Conservation (phyloP, 2,329 filamentous ascomycete genomes). For the Aschersonia sp. region DNA sequence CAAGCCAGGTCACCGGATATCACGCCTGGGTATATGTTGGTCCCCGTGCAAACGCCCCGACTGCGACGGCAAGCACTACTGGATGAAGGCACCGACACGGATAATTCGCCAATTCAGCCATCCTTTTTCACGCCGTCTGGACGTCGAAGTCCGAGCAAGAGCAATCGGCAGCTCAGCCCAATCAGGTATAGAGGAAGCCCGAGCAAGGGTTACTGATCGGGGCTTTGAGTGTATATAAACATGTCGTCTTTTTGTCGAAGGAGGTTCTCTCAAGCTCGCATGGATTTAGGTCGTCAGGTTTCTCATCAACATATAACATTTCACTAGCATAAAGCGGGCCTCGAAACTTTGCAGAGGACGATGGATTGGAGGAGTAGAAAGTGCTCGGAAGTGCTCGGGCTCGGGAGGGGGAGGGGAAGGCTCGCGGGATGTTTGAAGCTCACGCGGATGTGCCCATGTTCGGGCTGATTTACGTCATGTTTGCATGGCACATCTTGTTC, state of each 20-base stretch:
- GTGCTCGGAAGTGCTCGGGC: too few species aligned
- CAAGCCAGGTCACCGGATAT: constrained; percentile 13
- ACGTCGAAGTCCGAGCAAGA: constrained; percentile 33
- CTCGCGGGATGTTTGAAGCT: too few species aligned
- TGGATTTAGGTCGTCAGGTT: not conserved
- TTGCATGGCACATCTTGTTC: too few species aligned
- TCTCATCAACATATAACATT: too few species aligned
- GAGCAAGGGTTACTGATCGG: constrained; percentile 15
- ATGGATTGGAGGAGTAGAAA: too few species aligned
- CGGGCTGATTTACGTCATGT: too few species aligned
- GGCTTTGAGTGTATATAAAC: not conserved
- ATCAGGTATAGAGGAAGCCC: constrained; percentile 26
- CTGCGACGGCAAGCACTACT: constrained; percentile 26
- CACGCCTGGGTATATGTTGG: constrained; percentile 31
- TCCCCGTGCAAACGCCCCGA: constrained; percentile 34
- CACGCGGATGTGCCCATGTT: too few species aligned
- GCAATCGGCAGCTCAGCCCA: constrained; percentile 32
- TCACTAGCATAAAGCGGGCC: too few species aligned
- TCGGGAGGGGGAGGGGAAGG: too few species aligned
- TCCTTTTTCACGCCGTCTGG: constrained; percentile 30
- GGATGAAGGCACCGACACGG: constrained; percentile 35
- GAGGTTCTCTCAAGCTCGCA: not conserved
- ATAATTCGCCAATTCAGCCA: constrained; percentile 29
- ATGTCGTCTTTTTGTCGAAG: not conserved
- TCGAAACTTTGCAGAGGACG: too few species aligned